A percentile compares a stretch with the other conserved stretches of the same genome.
Evolutionary conservation across 805 yeast species (phyloP).

Genomic region (Teunomyces barrocoloradensis): DNA sequence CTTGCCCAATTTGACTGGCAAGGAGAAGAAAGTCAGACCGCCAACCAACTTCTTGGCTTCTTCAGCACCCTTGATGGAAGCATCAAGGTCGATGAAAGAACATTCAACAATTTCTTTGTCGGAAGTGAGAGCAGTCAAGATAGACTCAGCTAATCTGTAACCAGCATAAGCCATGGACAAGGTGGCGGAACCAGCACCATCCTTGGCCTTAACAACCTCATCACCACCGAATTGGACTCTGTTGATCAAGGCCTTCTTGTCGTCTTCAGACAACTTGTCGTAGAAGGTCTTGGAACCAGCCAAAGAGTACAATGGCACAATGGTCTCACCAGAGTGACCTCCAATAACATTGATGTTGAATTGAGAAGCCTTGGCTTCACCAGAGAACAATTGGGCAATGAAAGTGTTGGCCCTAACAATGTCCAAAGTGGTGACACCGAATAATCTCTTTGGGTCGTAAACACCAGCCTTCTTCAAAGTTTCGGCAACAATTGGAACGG

Average conservation of each 20-base stretch:
- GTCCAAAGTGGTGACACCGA: slow-evolving; percentile 90
- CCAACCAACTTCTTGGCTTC: slow-evolving; percentile 48
- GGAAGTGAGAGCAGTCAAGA: slow-evolving; percentile 32
- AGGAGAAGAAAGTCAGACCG: slow-evolving; percentile 53
- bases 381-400: slow-evolving; percentile 53
- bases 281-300: slow-evolving; percentile 33
- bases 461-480: slow-evolving; percentile 65
- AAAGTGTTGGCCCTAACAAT: slow-evolving; percentile 85
- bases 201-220: slow-evolving; percentile 93
- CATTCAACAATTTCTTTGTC: slow-evolving; percentile 41
- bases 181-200: slow-evolving; percentile 94
- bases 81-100: slow-evolving; percentile 51
- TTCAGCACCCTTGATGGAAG: slow-evolving; percentile 47
- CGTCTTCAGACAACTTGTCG: slow-evolving; percentile 32
- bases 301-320: slow-evolving; percentile 75
- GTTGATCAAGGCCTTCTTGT: slow-evolving; percentile 37
- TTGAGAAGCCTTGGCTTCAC: slow-evolving; percentile 47
- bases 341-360: slow-evolving; percentile 77
- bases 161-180: slow-evolving; percentile 96
- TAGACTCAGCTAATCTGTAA: slow-evolving; percentile 66
- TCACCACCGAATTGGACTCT: slow-evolving; percentile 76
- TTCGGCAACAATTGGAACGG: slow-evolving; percentile 86
- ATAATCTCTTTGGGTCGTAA: slow-evolving; percentile 67
- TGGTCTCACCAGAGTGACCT: slow-evolving; percentile 94
- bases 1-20: slow-evolving; percentile 56